phyloP scores from a whole-genome alignment of 495 filamentous ascomycete genomes.

The Parachaetomium inaequale region DNA sequence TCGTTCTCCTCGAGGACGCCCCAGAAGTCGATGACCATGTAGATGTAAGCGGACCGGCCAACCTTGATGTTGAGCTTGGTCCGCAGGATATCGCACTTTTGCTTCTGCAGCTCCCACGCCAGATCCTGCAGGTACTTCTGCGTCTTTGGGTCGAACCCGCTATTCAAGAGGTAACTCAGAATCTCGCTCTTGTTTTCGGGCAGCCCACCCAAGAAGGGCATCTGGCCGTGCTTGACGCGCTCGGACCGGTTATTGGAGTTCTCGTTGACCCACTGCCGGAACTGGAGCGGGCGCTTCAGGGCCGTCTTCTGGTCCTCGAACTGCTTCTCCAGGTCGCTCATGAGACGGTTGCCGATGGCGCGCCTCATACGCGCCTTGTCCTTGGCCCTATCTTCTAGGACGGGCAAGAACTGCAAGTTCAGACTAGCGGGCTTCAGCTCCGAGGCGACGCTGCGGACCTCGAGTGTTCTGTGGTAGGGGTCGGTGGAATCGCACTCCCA shows the following conservation, averaged over 20 bases:
- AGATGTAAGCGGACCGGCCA: conserved; percentile 69
- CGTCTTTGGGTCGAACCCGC: conserved; percentile 61
- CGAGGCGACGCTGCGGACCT: conserved; percentile 62
- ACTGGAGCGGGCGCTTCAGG: conserved; percentile 46
- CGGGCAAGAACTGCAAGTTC: conserved; percentile 73
- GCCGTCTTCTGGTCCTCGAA: conserved; percentile 57
- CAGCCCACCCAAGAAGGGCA: conserved; percentile 50
- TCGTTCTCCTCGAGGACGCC: conserved; percentile 68
- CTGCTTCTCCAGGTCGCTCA: conserved; percentile 55
- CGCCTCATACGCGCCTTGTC: conserved; percentile 46
- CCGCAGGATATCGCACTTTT: conserved; percentile 54
- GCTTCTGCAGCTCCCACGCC: conserved; percentile 51
- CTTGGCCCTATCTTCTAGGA: conserved; percentile 65
- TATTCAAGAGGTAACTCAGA: conserved; percentile 55
- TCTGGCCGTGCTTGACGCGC: conserved; percentile 33
- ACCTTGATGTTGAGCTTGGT: conserved; percentile 68
- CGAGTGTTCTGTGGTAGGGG: conserved; percentile 58
- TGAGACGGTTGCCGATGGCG: conserved; percentile 57
- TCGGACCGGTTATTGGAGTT: conserved; percentile 35
- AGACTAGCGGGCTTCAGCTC: conserved; percentile 61
- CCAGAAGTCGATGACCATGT: conserved; percentile 78
- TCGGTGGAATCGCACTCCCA: conserved; percentile 60
- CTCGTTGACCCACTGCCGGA: conserved; percentile 57
- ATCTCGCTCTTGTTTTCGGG: conserved; percentile 50
- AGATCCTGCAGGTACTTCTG: conserved; percentile 58